These are phyloP conservation scores for Pseudohyphozyma bogoriensis DNA, from an alignment of 768 basidiomycete genomes.

Conservation along the genomic window DNA sequence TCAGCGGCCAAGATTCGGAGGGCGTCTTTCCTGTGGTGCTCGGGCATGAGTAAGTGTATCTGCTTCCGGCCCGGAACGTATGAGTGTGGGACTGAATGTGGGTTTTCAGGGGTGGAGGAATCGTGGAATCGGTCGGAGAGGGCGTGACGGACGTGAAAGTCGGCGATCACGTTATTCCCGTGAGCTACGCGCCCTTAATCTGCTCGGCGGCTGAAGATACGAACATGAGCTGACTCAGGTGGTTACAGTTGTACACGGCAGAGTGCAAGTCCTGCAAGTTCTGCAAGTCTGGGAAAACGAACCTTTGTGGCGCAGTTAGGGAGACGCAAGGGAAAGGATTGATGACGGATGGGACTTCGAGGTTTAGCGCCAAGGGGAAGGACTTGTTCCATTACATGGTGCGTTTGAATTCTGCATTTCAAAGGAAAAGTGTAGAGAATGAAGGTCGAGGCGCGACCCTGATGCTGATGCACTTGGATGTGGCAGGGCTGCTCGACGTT, in stretches of 20 bases:
- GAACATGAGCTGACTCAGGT: background rate
- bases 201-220: background rate
- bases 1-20: slow-evolving; percentile 59
- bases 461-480: too few relatives aligned
- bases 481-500: slow-evolving; percentile 98
- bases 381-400: slow-evolving; percentile 91
- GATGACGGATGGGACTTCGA: slow-evolving; percentile 80
- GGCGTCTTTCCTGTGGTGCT: slow-evolving; percentile 40
- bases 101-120: slow-evolving; percentile 56
- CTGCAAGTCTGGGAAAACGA: slow-evolving; percentile 84
- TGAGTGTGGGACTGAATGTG: slow-evolving; percentile 72
- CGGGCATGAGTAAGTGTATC: slow-evolving; percentile 27
- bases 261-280: slow-evolving; percentile 97
- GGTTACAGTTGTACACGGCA: slow-evolving; percentile 37
- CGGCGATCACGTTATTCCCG: slow-evolving; percentile 96
- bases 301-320: slow-evolving; percentile 70
- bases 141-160: slow-evolving; percentile 71
- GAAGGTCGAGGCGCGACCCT: too few relatives aligned
- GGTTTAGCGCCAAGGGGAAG: slow-evolving; percentile 83
- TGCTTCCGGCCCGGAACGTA: slow-evolving; percentile 38
- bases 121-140: slow-evolving; percentile 93
- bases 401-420: too few relatives aligned
- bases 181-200: slow-evolving; percentile 43
- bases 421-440: too few relatives aligned
- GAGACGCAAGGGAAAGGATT: slow-evolving; percentile 74